Conservation (phyloP, 768 basidiomycete species). For the Gyrodon lividus region DNA sequence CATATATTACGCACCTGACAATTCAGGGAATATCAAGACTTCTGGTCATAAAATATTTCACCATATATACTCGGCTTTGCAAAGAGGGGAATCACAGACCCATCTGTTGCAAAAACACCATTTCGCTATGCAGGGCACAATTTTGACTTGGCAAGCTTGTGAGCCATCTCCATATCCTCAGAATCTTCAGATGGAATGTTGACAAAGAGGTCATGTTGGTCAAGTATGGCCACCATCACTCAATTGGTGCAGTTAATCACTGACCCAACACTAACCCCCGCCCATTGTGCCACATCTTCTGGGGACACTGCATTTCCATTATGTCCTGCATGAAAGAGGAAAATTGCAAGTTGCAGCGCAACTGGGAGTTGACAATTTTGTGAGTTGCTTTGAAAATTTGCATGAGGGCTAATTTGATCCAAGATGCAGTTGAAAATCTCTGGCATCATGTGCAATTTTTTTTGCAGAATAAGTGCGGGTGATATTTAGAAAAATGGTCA, state of each 20-base stretch:
- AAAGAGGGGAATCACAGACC: not conserved
- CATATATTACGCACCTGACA: not conserved
- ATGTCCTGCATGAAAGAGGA: constrained; percentile 23
- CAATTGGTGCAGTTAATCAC: not conserved
- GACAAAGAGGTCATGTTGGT: no score
- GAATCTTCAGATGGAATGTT: not conserved
- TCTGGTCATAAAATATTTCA: constrained; percentile 4
- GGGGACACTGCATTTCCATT: constrained; percentile 14
- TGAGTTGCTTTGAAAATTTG: no score
- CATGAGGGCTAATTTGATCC: no score
- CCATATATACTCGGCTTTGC: not conserved
- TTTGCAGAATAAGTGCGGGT: no score
- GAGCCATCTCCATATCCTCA: not conserved
- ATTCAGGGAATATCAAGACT: constrained; percentile 1
- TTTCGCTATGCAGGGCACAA: not conserved
- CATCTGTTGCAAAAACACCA: constrained; percentile 3
- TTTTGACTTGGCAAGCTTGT: not conserved
- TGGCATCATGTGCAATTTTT: no score
- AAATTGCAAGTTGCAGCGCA: constrained; percentile 30
- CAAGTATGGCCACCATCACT: not conserved
- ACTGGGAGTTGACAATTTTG: no score
- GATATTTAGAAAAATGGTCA: no score
- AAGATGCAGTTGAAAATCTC: no score
- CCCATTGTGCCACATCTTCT: constrained; percentile 4
- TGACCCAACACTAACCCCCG: not conserved